phyloP scores from a whole-genome alignment of 768 basidiomycete genomes.

The Lactarius hengduanensis region DNA sequence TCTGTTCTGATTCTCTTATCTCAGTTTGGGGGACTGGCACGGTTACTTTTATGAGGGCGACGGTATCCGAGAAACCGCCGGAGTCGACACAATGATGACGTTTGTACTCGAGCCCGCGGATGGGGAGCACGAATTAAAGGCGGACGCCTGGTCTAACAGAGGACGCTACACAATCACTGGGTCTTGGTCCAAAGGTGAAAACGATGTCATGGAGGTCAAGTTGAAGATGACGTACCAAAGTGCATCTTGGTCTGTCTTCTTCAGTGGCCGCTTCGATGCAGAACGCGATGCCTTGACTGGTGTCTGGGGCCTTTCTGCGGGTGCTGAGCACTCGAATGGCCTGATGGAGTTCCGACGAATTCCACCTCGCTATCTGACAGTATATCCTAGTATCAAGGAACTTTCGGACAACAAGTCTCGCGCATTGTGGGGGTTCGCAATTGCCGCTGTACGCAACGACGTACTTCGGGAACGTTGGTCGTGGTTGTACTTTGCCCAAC shows the following conservation, averaged over 20 bases:
- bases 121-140: slow-evolving; percentile 15
- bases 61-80: background rate
- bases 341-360: slow-evolving; percentile 33
- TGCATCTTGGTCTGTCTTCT: slow-evolving; percentile 12
- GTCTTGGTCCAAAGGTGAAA: slow-evolving; percentile 21
- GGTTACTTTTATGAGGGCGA: slow-evolving; percentile 19
- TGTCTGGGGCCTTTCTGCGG: background rate
- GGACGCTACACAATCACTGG: slow-evolving; percentile 27
- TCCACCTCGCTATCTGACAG: slow-evolving; percentile 30
- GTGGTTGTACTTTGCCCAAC: slow-evolving; percentile 36
- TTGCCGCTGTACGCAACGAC: slow-evolving; percentile 29
- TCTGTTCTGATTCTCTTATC: background rate
- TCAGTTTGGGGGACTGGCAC: slow-evolving; percentile 24
- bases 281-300: slow-evolving; percentile 21
- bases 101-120: slow-evolving; percentile 18
- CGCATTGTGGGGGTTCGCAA: slow-evolving; percentile 36
- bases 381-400: slow-evolving; percentile 32
- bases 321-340: background rate
- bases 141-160: slow-evolving; percentile 17
- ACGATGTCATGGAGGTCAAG: slow-evolving; percentile 20
- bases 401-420: slow-evolving; percentile 31
- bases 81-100: slow-evolving; percentile 17
- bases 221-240: slow-evolving; percentile 25
- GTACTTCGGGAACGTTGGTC: slow-evolving; percentile 33
- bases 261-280: slow-evolving; percentile 12